Base-by-base conservation (phyloP, 164 flowering plant genomes). In the Berberis thunbergii region DNA sequence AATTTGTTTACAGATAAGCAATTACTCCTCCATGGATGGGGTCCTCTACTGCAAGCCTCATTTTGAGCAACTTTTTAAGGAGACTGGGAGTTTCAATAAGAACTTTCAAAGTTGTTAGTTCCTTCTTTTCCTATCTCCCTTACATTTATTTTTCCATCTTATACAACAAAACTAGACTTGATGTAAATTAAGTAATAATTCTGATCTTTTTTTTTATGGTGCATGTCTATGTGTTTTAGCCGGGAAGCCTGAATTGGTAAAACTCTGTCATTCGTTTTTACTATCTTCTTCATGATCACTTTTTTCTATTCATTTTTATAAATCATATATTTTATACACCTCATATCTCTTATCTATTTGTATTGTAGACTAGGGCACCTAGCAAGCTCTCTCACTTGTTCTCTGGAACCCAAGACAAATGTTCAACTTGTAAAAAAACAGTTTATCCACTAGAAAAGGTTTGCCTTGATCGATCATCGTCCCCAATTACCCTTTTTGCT, bases 401-500 rank as follows among this genome's bases (percentile, higher is more conserved):
- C 73, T 81, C 81, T 53, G 88, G 88, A 57, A 84, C 88, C 44
- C 84, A 80, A 71, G 88, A 84, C 64, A 84, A 82, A 69, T 82
- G 88, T 69, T 69, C 83, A 2, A 65, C 79, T 46, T 84, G 88
- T 64, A 66, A 77, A 10, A 84, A 84, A 54, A 84, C 88, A 12
- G 88, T 76, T 7, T 84, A 84, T 67, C 88, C 88, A 13, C 65
- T 84, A 8, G 88, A 84, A 67, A 82, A 84, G 86, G 88, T 82
- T 62, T 43, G 43, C 7, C 4, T 48, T 40, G 41, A 6, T 13
- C 4, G 2, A 38, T 9, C 59, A 5, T 4, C 1, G 7, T 42
- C 42, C 41, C 8, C 7, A 57, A 39, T 7, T 40, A 7, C 41
- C 4, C 40, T 2, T 26, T 4, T 8, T 2, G 60, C 1, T 6